Conservation (phyloP, 2,329 filamentous ascomycete species). For the Albifimbria verrucaria region DNA sequence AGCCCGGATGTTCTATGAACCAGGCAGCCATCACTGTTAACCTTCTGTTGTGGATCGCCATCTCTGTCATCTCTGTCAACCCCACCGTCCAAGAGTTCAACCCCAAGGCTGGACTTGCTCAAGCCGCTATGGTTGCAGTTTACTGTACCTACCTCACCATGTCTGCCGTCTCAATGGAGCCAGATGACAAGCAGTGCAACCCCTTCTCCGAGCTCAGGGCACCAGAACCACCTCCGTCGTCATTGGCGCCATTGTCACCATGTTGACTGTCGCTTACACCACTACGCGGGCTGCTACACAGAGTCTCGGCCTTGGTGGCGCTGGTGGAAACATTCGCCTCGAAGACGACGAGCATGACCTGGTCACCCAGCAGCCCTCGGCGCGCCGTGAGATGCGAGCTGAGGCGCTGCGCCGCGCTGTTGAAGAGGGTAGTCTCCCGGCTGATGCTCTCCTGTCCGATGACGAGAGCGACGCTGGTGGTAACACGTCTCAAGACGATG, state of each 20-base stretch:
- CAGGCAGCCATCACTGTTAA: constrained; percentile 95
- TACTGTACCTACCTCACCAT: constrained; percentile 99
- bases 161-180: constrained; percentile 98
- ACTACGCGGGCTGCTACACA: constrained; percentile 95
- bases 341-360: constrained; percentile 83
- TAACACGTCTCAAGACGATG: constrained; percentile 74
- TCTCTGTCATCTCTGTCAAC: constrained; percentile 85
- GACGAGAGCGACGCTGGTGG: constrained; percentile 63
- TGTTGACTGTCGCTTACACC: constrained; percentile 95
- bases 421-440: constrained; percentile 86
- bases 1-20: constrained; percentile 84
- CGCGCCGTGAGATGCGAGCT: constrained; percentile 85
- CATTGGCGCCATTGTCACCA: constrained; percentile 90
- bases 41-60: constrained; percentile 73
- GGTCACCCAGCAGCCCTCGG: constrained; percentile 78
- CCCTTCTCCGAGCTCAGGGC: constrained; percentile 82
- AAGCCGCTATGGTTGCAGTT: constrained; percentile 93
- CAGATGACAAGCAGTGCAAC: constrained; percentile 90
- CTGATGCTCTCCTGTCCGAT: constrained; percentile 78
- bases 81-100: constrained; percentile 89
- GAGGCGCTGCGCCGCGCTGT: constrained; percentile 89
- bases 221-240: constrained; percentile 88
- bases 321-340: constrained; percentile 47
- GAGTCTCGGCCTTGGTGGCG: constrained; percentile 69
- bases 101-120: constrained; percentile 89